Conservation (phyloP, 1,284 basidiomycete genomes). For the Malassezia obtusa region DNA sequence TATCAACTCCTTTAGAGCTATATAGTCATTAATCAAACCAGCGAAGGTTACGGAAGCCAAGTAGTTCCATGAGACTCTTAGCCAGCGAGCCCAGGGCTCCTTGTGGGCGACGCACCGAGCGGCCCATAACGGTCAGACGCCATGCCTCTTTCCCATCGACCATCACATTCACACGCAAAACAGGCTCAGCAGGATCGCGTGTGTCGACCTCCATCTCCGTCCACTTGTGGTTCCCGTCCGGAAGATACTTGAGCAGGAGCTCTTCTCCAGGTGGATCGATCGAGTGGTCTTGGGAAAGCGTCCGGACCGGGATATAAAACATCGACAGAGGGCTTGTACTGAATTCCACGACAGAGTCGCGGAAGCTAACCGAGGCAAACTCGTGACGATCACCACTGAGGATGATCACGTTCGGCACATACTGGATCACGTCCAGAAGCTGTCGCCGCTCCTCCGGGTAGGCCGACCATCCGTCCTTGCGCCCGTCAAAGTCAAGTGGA, state of each 20-base stretch:
- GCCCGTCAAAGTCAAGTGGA: constrained; percentile 54
- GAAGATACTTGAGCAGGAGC: constrained; percentile 56
- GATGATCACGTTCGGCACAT: constrained; percentile 64
- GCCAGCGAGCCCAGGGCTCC: constrained; percentile 38
- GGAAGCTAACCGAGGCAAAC: constrained; percentile 56
- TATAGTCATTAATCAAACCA: constrained; percentile 22
- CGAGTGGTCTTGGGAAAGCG: constrained; percentile 48
- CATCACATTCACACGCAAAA: constrained; percentile 51
- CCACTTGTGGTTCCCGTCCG: constrained; percentile 50
- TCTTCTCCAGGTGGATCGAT: constrained; percentile 55
- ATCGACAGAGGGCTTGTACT: constrained; percentile 60
- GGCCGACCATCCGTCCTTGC: constrained; percentile 60
- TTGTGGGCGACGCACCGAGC: constrained; percentile 32
- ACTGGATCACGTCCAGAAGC: constrained; percentile 43
- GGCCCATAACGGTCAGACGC: constrained; percentile 50
- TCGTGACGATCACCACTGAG: constrained; percentile 61
- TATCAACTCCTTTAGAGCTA: too few species aligned
- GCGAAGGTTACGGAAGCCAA: constrained; percentile 32
- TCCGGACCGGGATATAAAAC: constrained; percentile 46
- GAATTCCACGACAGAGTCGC: constrained; percentile 54
- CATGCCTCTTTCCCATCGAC: constrained; percentile 61
- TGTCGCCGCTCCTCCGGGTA: constrained; percentile 58
- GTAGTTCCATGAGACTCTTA: constrained; percentile 39
- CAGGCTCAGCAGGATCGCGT: constrained; percentile 55
- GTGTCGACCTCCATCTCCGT: constrained; percentile 67